These are phyloP conservation scores for Metschnikowia corniflorae DNA, from an alignment of 805 yeast genomes.

Conservation along the genomic window DNA sequence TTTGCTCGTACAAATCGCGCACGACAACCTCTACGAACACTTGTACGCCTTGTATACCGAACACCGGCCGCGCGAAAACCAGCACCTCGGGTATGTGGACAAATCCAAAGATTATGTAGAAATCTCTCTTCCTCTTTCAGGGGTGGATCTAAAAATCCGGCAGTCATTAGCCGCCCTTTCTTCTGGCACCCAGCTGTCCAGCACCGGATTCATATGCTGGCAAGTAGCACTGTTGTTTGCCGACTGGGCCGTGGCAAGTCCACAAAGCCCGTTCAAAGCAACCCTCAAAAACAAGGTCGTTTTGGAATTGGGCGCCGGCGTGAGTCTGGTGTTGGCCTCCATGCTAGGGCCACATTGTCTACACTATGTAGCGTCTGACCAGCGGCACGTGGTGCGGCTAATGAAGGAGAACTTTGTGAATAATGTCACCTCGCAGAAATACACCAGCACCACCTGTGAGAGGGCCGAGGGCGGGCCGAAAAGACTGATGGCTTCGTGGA, in stretches of 20 bases:
- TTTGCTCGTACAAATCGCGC: slow-evolving; percentile 4
- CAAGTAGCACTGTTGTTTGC: slow-evolving; percentile 44
- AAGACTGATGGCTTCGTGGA: slow-evolving; percentile 1
- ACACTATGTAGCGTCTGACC: slow-evolving; percentile 56
- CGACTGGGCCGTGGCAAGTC: slow-evolving; percentile 47
- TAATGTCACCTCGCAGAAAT: slow-evolving; percentile 27
- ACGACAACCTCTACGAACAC: slow-evolving; percentile 27
- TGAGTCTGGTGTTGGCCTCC: slow-evolving; percentile 48
- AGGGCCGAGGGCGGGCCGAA: slow-evolving; percentile 2
- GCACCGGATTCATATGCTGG: slow-evolving; percentile 71
- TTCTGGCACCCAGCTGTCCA: slow-evolving; percentile 33
- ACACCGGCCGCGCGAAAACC: slow-evolving; percentile 23
- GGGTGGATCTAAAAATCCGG: slow-evolving; percentile 25
- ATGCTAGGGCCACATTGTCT: slow-evolving; percentile 30
- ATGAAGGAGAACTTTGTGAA: slow-evolving; percentile 42
- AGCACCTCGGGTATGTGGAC: slow-evolving; percentile 37
- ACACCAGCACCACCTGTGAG: slow-evolving; percentile 11
- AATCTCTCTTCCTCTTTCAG: slow-evolving; percentile 20
- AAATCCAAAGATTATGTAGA: slow-evolving; percentile 22
- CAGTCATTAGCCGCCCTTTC: slow-evolving; percentile 35
- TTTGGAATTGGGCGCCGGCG: slow-evolving; percentile 64
- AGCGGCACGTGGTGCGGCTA: slow-evolving; percentile 49
- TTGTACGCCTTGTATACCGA: slow-evolving; percentile 31
- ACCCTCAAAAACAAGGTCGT: slow-evolving; percentile 22
- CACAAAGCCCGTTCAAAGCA: slow-evolving; percentile 25